Percentiles rank a stretch among this genome's conserved stretches.
Evolutionary conservation across 2,329 filamentous ascomycete genomes (phyloP).

Genomic region (Fusarium coicis): DNA sequence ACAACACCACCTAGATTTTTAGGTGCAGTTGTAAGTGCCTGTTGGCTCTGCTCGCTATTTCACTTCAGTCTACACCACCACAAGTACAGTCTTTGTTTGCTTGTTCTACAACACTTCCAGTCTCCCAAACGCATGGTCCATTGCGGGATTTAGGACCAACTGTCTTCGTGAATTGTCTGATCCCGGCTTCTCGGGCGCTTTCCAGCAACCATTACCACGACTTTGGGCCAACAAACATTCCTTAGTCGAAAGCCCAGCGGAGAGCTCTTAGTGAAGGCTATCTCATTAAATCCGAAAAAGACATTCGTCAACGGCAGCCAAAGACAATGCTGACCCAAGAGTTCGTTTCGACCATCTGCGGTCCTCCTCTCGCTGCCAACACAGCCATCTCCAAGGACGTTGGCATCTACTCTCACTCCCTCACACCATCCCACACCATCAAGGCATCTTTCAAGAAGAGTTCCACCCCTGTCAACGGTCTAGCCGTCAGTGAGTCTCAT

Average conservation of each 20-base stretch:
- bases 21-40: constrained; percentile 23
- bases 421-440: constrained; percentile 80
- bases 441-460: constrained; percentile 91
- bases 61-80: constrained; percentile 3
- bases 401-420: constrained; percentile 86
- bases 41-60: constrained; percentile 5
- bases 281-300: background rate
- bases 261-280: background rate
- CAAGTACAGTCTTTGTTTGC: constrained; percentile 15
- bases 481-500: constrained; percentile 84
- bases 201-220: background rate
- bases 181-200: constrained; percentile 6
- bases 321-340: constrained; percentile 67
- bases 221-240: constrained; percentile 27
- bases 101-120: constrained; percentile 21
- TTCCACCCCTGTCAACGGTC: constrained; percentile 78
- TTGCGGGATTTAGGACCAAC: constrained; percentile 6
- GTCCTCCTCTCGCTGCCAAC: constrained; percentile 68
- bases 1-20: background rate
- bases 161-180: constrained; percentile 1
- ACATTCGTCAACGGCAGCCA: background rate
- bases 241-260: constrained; percentile 10
- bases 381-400: constrained; percentile 79
- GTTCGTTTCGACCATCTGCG: constrained; percentile 68
- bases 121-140: constrained; percentile 7